Base-by-base conservation (phyloP, 371 early-diverging fungal genomes). In the Mortierella sp. region DNA sequence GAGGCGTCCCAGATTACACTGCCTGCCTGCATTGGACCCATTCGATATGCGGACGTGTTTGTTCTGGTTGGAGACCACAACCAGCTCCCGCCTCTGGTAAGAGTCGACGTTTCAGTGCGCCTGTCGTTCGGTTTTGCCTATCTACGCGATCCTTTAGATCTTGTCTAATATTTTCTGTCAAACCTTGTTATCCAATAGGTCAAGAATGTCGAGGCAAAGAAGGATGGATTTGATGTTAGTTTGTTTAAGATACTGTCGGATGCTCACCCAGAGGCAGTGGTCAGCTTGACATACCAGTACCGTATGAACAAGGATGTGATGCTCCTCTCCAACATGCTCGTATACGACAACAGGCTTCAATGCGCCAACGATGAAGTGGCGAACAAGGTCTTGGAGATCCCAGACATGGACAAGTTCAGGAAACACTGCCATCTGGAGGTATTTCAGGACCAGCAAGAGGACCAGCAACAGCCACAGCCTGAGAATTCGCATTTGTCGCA, bases 1-100 rank as follows among this genome's bases (percentile, higher is more conserved):
- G 99, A 99, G 85, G 99, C 99, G 10, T 97, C 99, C 2, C 99
- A 99, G 87, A 93, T 99, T 54, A 97, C 98, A 16, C 88, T 99
- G 54, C 99, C 99, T 0, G 95, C 95, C 2, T 95, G 97, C 78
- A 79, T 99, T 55, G 99, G 99, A 0, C 99, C 99, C 3, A 87
- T 99, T 55, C 90, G 93, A n/a, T 93, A 91, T 77, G 96, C 98
- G 4, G 88, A 93, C 21, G 89, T 83, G 16, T 99, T 99, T 93
- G 94, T 99, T 24, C 90, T 99, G 11, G 99, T 99, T 16, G 99
- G 99, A 21, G 99, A 99, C 88, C 97, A 98, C 81, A 95, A 99
- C 81, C 99, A 99, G 87, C 93, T 99, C 5, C 97, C 98, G n/a
- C 99, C 99, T 10, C 88, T 99, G 74, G 96, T 97, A 88, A 88